Base-by-base conservation (phyloP, 345 rosid genomes). In the Erysimum cheiranthoides region DNA sequence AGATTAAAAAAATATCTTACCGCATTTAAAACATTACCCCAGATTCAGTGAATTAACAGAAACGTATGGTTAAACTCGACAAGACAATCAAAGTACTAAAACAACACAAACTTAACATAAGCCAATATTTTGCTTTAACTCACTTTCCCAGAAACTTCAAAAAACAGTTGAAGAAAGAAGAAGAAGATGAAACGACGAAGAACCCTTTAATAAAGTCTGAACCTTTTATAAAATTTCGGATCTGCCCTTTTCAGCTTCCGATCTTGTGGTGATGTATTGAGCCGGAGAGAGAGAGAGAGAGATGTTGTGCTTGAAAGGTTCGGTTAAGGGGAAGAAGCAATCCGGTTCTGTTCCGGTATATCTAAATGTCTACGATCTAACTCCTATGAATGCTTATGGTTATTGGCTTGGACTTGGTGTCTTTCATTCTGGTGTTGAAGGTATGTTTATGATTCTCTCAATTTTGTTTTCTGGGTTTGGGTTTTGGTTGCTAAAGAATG, bases 391-490 rank as follows among this genome's bases (percentile, higher is more conserved):
- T 79, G 97, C 89, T 42, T 94, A 94, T 66, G 97, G 97, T 58
- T 94, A 94, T 62, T 94, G 98, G 98, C 60, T 94, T 18, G 97
- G 98, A 18, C 97, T 94, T 50, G 96, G 98, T 60, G 83, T 94
- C 67, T 94, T 92, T 80, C 98, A 94, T 82, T 94, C 97, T 42
- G 97, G 98, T 45, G 97, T 94, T n/a, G 95, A 92, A 85, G 92
- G 97, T 94, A 11, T 47, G 59, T 13, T 34, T 10, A 45, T 42
- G 8, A 28, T 34, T 47, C 10, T 61, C 16, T 39, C 5, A 42
- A 32, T 32, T 68, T 73, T 2, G 9, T 18, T 61, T 70, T 45
- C 50, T 50, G 39, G 67, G 52, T 39, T 70, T 77, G 58, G 70
- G 9, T 57, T 10, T 51, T 77, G 84, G 38, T 34, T 73, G 43